Evolutionary conservation across 331 rosid genomes (phyloP), one percentile per base, ranked within the genome.

Genomic region (Quercus tomentella): DNA sequence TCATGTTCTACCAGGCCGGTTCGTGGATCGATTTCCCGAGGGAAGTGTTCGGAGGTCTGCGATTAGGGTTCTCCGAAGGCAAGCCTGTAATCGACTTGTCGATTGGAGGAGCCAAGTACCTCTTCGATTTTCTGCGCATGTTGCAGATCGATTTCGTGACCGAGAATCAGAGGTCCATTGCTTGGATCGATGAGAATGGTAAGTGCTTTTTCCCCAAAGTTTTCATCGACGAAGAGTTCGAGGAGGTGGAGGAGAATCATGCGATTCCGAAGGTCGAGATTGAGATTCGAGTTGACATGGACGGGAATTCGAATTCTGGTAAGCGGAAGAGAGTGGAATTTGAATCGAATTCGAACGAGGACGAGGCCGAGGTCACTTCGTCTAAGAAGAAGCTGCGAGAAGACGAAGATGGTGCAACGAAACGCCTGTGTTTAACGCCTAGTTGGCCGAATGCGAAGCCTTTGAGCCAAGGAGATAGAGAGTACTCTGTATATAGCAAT

Each of bases 101-200:
- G 33, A 76, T 91, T 21, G 90, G 67, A 5, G 91, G 91, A 23
- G 71, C 84, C 4, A 81, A 33, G 61, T 84, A 76, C 15, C 33
- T 77, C 43, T 76, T 92, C 62, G 94, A 92, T 78, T 85, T 88
- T 25, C 28, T 80, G 2, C 84, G 90, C 4, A 92, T 92, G 97
- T 22, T 89, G 51, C 89, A 85, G 86, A 78, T 84, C 51, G 88
- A 92, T 45, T 26, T 76, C 4, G 70, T 51, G 1, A 75, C 84
- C 3, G 90, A 85, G 28, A 63, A 25, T 16, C 86, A 77, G 76
- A 58, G 94, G 55, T 92, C 92, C 16, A 86, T 92, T 70, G 86
- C 97, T 22, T 92, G 97, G 97, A 79, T 89, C 37, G 92, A 92
- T 33, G 77, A 85, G 21, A 60, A 76, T 4, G 87, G 83, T 3